Percentiles rank a stretch among this genome's conserved stretches.
phyloP scores from a whole-genome alignment of 176 grass and related monocot species.

The Carex myosuroides region DNA sequence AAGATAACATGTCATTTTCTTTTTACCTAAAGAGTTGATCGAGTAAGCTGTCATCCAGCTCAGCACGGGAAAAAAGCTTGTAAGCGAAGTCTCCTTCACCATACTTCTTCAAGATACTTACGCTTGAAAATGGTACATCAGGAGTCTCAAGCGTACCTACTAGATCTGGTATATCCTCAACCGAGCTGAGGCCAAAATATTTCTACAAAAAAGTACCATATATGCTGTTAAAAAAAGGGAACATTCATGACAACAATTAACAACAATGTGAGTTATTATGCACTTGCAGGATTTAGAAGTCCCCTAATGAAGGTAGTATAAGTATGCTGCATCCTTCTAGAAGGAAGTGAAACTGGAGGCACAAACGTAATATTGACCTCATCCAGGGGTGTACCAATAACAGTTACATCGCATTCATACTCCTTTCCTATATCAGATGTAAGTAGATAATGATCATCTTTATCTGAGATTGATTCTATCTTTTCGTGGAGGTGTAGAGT shows the following conservation, averaged over 20 bases:
- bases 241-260: neutral
- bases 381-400: constrained; percentile 77
- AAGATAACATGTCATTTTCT: neutral
- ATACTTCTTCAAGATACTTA: constrained; percentile 72
- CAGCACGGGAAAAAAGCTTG: constrained; percentile 74
- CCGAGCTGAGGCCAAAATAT: constrained; percentile 65
- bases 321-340: constrained; percentile 80
- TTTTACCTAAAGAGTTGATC: constrained; percentile 70
- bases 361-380: constrained; percentile 75
- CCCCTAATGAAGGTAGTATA: constrained; percentile 78
- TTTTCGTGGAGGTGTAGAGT: constrained; percentile 77
- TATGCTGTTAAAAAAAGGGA: neutral
- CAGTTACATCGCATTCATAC: constrained; percentile 58
- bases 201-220: constrained; percentile 28
- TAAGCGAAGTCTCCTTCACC: constrained; percentile 56
- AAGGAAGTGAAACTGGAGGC: constrained; percentile 59
- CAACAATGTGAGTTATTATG: neutral
- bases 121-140: constrained; percentile 67
- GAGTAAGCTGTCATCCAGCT: constrained; percentile 49
- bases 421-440: constrained; percentile 55
- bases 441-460: constrained; percentile 61
- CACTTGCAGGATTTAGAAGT: constrained; percentile 76
- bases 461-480: constrained; percentile 55
- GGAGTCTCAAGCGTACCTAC: constrained; percentile 75
- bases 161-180: constrained; percentile 57